Evolutionary conservation across 805 yeast genomes (phyloP).

Genomic region (Kockiozyma suomiensis): DNA sequence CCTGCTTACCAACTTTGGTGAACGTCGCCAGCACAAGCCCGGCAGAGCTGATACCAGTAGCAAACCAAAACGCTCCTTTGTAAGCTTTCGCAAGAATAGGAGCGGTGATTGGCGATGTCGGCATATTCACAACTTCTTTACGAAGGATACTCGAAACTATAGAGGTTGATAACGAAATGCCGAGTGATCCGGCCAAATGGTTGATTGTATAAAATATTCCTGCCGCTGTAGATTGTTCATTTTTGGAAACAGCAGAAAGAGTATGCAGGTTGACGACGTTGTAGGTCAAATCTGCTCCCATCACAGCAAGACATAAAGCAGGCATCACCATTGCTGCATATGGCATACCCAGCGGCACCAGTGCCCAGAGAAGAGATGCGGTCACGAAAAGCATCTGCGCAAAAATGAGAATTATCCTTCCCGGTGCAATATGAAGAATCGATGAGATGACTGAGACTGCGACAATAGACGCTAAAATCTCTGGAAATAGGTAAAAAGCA

Average conservation of each 20-base stretch:
- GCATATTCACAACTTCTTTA: slow-evolving; percentile 1
- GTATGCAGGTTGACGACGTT: slow-evolving; percentile 52
- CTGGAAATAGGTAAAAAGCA: slow-evolving; percentile 50
- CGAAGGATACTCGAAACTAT: slow-evolving; percentile 43
- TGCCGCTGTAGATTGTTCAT: slow-evolving; percentile 51
- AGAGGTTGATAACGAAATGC: slow-evolving; percentile 49
- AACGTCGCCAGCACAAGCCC: slow-evolving; percentile 41
- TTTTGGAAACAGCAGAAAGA: slow-evolving; percentile 46
- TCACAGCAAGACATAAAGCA: slow-evolving; percentile 46
- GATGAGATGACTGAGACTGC: slow-evolving; percentile 51
- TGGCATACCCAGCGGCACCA: slow-evolving; percentile 43
- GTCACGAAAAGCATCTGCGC: slow-evolving; percentile 47
- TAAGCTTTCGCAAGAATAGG: slow-evolving; percentile 22
- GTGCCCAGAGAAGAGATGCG: slow-evolving; percentile 49
- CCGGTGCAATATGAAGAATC: slow-evolving; percentile 51
- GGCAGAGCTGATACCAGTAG: slow-evolving; percentile 42
- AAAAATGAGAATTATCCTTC: slow-evolving; percentile 44
- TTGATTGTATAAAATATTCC: slow-evolving; percentile 53
- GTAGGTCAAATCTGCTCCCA: slow-evolving; percentile 55
- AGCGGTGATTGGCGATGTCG: neutral
- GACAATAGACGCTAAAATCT: slow-evolving; percentile 48
- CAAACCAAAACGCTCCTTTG: slow-evolving; percentile 37
- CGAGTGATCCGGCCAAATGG: slow-evolving; percentile 49
- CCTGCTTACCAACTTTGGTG: slow-evolving; percentile 43
- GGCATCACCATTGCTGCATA: slow-evolving; percentile 55